These are phyloP conservation scores for Wickerhamomyces tratensis DNA, from an alignment of 805 yeast species.

Conservation along the genomic window DNA sequence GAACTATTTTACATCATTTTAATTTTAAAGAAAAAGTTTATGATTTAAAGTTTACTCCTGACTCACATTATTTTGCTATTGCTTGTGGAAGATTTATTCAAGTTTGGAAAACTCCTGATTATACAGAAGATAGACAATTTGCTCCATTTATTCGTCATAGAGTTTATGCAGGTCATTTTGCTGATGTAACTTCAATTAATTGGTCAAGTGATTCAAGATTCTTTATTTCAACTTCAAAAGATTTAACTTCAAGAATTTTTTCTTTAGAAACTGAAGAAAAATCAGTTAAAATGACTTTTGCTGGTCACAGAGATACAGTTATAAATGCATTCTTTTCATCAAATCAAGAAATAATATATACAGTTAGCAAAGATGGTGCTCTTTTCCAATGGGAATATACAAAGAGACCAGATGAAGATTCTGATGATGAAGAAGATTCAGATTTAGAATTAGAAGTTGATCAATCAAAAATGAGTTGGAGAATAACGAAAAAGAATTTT, in stretches of 20 bases:
- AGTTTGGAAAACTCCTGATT: conserved; percentile 87
- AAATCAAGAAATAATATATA: conserved; percentile 85
- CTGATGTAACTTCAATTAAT: conserved; percentile 63
- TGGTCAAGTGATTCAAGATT: conserved; percentile 93
- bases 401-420: conserved; percentile 39
- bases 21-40: conserved; percentile 76
- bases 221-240: conserved; percentile 78
- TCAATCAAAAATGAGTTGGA: conserved; percentile 54
- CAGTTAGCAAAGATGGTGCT: conserved; percentile 93
- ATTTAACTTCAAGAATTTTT: conserved; percentile 79
- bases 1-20: conserved; percentile 87
- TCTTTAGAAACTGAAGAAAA: conserved; percentile 64
- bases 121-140: conserved; percentile 79
- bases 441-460: conserved; percentile 27
- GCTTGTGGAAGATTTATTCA: conserved; percentile 78
- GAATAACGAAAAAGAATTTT: conserved; percentile 71
- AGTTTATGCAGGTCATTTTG: conserved; percentile 87
- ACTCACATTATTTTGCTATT: conserved; percentile 79
- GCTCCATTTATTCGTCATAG: conserved; percentile 92
- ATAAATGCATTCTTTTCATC: conserved; percentile 77
- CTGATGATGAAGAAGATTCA: conserved; percentile 34
- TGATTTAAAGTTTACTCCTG: conserved; percentile 78
- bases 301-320: conserved; percentile 90
- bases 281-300: conserved; percentile 73
- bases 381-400: conserved; percentile 86